Percentiles rank a stretch among this genome's conserved stretches.
Conservation (phyloP, 768 basidiomycete species). For the Lepiota venenata region DNA sequence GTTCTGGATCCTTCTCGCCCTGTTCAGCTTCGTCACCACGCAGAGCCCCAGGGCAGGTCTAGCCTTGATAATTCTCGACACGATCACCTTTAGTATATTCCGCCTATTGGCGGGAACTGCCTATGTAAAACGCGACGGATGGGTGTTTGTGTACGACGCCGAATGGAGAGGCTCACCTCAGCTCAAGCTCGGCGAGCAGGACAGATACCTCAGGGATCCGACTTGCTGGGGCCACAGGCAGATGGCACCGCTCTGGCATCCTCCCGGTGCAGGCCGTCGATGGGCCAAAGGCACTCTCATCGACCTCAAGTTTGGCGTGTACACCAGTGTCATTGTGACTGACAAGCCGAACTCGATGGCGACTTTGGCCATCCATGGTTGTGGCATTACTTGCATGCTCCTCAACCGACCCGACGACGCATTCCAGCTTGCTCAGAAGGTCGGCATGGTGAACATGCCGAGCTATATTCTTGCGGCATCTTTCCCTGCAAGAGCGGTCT, state of each 20-base stretch:
- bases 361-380: conserved; percentile 16
- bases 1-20: not conserved
- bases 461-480: conserved; percentile 15
- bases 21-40: not conserved
- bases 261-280: not conserved
- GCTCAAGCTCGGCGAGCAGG: conserved; percentile 4
- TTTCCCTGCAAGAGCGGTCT: no score
- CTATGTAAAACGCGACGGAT: conserved; percentile 9
- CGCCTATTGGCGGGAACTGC: conserved; percentile 4
- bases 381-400: conserved; percentile 21
- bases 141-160: conserved; percentile 6
- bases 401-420: conserved; percentile 6
- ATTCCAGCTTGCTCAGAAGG: conserved; percentile 3
- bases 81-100: not conserved
- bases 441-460: conserved; percentile 20
- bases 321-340: conserved; percentile 8
- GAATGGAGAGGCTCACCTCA: conserved; percentile 3
- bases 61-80: not conserved
- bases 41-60: not conserved
- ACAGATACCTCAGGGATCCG: conserved; percentile 4
- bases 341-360: conserved; percentile 12
- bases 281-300: conserved; percentile 3
- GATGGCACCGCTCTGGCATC: no score
- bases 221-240: no score
- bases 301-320: conserved; percentile 10